Conservation (phyloP, 208 protist genomes). For the Leishmania guyanensis region DNA sequence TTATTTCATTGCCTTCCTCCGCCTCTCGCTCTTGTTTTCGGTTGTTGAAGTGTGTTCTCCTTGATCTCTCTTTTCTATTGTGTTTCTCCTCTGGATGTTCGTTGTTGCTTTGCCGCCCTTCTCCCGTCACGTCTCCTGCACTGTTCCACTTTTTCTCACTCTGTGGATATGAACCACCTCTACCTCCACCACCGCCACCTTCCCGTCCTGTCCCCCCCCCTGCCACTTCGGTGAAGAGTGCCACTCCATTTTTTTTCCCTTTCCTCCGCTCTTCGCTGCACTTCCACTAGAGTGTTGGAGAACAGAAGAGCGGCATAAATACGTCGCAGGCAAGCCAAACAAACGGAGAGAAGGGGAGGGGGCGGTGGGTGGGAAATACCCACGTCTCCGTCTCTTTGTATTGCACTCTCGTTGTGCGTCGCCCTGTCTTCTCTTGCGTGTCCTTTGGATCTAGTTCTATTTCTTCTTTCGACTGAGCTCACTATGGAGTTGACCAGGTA, state of each 20-base stretch:
- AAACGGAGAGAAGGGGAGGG: background rate
- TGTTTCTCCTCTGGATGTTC: background rate
- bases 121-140: background rate
- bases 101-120: background rate
- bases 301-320: background rate
- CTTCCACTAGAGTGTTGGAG: background rate
- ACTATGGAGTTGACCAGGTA: background rate
- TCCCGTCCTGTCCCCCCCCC: background rate
- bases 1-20: background rate
- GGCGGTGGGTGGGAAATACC: background rate
- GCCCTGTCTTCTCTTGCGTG: background rate
- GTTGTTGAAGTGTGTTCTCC: background rate
- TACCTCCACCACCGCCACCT: background rate
- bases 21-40: background rate
- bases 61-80: background rate
- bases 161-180: background rate
- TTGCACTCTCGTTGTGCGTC: background rate
- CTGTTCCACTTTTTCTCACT: background rate
- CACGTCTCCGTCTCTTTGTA: background rate
- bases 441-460: background rate
- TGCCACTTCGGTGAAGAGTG: background rate
- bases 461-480: background rate
- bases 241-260: background rate
- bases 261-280: no score
- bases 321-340: background rate